These are phyloP conservation scores for Paramecium pentaurelia DNA, from an alignment of 73 alveolate species.

Conservation along the genomic window DNA sequence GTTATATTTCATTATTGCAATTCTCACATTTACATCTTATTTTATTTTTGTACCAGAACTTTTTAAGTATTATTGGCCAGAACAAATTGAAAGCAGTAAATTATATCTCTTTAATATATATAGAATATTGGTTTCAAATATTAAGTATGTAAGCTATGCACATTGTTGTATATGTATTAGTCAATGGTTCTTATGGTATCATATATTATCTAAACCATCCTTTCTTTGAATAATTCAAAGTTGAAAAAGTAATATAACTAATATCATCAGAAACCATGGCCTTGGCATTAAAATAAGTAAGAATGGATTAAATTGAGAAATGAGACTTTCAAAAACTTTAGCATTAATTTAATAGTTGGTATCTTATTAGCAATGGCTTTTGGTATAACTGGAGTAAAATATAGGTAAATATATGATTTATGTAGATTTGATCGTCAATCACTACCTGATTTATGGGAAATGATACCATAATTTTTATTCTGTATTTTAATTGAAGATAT, in stretches of 20 bases:
- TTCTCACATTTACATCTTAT: not conserved
- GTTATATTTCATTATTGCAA: not conserved
- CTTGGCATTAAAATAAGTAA: constrained; percentile 71
- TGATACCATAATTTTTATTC: not conserved
- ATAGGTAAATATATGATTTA: not conserved
- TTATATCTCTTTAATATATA: not conserved
- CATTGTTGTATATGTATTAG: not conserved
- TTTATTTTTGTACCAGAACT: not conserved
- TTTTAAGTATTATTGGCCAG: not conserved
- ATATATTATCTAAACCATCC: not conserved
- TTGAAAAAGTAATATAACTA: not conserved
- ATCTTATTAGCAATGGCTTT: not conserved
- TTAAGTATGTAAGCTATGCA: not conserved
- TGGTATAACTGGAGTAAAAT: not conserved
- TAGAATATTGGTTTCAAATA: not conserved
- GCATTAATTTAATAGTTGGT: not conserved
- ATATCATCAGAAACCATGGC: constrained; percentile 71
- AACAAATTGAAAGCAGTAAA: not conserved
- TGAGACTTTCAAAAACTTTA: constrained; percentile 28
- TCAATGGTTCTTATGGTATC: not conserved
- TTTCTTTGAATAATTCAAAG: not conserved
- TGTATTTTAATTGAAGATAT: not conserved
- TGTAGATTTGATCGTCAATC: not conserved
- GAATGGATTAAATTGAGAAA: constrained; percentile 70
- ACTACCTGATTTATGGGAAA: not conserved